Evolutionary conservation across 345 rosid genomes (phyloP).

Genomic region (Dipteronia sinensis): DNA sequence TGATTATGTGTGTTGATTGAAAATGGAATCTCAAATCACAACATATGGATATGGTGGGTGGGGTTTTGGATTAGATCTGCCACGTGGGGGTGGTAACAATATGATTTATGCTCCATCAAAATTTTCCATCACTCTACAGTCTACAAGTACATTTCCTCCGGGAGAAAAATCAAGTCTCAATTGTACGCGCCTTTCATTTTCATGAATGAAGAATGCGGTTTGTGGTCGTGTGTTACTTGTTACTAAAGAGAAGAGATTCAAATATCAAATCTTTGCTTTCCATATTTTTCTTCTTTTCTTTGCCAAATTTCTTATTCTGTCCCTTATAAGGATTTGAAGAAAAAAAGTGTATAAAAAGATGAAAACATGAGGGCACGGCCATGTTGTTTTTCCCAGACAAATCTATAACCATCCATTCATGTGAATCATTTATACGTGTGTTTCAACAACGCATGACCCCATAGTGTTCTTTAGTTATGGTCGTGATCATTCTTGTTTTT

Average conservation of each 20-base stretch:
- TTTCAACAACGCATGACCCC: not conserved
- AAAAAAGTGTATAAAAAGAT: not conserved
- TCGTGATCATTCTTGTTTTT: not conserved
- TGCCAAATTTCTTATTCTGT: not conserved
- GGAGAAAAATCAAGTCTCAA: not conserved
- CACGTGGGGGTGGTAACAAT: not conserved
- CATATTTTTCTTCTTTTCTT: not conserved
- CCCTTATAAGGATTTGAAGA: not conserved
- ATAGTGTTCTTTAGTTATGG: not conserved
- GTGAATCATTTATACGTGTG: not conserved
- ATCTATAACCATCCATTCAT: not conserved
- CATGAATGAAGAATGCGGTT: not conserved
- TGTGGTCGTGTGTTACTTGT: not conserved
- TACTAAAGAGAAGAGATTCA: not conserved
- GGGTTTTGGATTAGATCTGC: constrained; percentile 9
- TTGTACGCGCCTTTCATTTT: not conserved
- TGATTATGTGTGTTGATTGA: not conserved
- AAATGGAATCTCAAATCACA: not conserved
- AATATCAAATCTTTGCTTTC: not conserved
- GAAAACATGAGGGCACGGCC: not conserved
- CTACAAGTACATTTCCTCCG: not conserved
- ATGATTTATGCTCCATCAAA: not conserved
- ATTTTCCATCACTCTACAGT: not conserved
- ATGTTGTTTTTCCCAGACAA: not conserved
- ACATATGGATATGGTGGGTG: not conserved